A percentile compares a stretch with the other conserved stretches of the same genome.
These are phyloP conservation scores for Saturnispora sanitii DNA, from an alignment of 805 yeast genomes.

Conservation along the genomic window DNA sequence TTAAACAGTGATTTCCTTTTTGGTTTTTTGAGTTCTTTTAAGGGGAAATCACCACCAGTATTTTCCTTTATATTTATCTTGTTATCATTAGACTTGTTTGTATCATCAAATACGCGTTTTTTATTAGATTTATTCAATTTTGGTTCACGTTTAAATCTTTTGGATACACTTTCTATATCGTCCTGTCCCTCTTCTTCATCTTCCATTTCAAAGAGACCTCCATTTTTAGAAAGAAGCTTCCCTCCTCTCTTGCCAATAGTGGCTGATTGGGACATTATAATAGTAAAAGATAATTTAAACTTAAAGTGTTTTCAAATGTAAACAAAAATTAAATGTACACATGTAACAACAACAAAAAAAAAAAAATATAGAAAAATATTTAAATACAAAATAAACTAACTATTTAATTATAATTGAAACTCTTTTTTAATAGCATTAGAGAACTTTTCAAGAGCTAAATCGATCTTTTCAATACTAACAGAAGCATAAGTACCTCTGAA, in stretches of 20 bases:
- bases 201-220: constrained; percentile 9
- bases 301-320: too few relatives aligned
- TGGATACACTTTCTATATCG: background rate
- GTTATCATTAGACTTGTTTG: background rate
- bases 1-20: too few relatives aligned
- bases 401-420: constrained; percentile 29
- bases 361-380: background rate
- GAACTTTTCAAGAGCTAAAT: constrained; percentile 53
- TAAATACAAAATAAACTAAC: background rate
- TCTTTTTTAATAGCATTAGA: constrained; percentile 54
- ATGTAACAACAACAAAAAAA: background rate
- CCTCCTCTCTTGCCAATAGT: too few relatives aligned
- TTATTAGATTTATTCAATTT: constrained; percentile 14
- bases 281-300: too few relatives aligned
- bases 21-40: too few relatives aligned
- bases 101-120: background rate
- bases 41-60: constrained; percentile 20
- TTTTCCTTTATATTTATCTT: constrained; percentile 5
- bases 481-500: constrained; percentile 89
- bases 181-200: constrained; percentile 4
- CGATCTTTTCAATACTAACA: constrained; percentile 58
- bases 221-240: too few relatives aligned
- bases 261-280: too few relatives aligned
- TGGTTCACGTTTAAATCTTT: constrained; percentile 17
- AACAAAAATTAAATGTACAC: too few relatives aligned